A percentile compares a stretch with the other conserved stretches of the same genome.
phyloP scores from a whole-genome alignment of 2,329 filamentous ascomycete species.

The Pseudogymnoascus sp. region DNA sequence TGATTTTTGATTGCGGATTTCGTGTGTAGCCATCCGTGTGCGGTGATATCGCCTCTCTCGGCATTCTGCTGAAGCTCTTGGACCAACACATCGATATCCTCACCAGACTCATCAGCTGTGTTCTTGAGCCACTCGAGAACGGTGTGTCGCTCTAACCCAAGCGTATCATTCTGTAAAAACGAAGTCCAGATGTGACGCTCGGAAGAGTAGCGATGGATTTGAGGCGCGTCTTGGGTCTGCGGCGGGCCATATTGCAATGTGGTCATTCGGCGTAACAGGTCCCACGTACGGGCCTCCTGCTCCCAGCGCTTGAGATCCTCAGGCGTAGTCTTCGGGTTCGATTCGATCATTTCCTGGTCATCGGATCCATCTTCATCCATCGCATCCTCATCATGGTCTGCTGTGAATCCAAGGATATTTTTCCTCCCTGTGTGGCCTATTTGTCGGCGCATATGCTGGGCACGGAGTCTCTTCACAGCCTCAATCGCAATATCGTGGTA shows the following conservation, averaged over 20 bases:
- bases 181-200: constrained; percentile 60
- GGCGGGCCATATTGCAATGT: constrained; percentile 52
- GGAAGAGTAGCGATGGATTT: constrained; percentile 46
- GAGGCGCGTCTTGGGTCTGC: constrained; percentile 28
- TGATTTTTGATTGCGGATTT: constrained; percentile 81
- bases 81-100: constrained; percentile 68
- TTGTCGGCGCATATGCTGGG: constrained; percentile 30
- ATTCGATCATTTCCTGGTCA: constrained; percentile 11
- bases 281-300: constrained; percentile 84
- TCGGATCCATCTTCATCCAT: constrained; percentile 10
- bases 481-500: constrained; percentile 52
- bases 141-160: constrained; percentile 68
- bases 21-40: constrained; percentile 88
- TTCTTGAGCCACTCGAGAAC: constrained; percentile 82
- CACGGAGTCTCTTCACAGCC: constrained; percentile 36
- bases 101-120: constrained; percentile 58
- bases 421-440: constrained; percentile 24
- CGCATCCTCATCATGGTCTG: constrained; percentile 14
- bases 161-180: constrained; percentile 65
- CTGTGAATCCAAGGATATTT: constrained; percentile 30
- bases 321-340: constrained; percentile 30
- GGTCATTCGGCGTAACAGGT: constrained; percentile 59
- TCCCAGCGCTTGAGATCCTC: constrained; percentile 59
- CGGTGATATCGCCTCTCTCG: constrained; percentile 72
- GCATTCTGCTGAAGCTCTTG: constrained; percentile 67